Evolutionary conservation across 2,329 filamentous ascomycete genomes (phyloP), one percentile per base, ranked within the genome.

Genomic region (Fusarium gaditjirri): DNA sequence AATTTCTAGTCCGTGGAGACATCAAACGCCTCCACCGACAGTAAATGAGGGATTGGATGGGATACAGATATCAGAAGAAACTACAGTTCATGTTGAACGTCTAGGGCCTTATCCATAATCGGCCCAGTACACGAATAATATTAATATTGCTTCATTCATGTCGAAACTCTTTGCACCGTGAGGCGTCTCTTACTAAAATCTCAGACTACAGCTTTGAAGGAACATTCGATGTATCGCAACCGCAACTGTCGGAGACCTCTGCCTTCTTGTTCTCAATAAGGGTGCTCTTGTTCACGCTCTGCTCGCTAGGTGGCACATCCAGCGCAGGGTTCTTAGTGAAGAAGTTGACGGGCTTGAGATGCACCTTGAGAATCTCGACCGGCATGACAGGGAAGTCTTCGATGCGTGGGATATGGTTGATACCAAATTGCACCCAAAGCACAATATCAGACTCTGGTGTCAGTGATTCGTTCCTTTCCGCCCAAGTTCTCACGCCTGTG

Each of bases 371-470:
- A 25, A 71, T 65, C 59, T 76, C 74, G 2, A 75, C 72, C 2
- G 73, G 73, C 73, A 87, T 87, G 17, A 87, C 85, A 3, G 85
- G 85, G 81, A 85, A 87, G 58, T 87, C 85, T 68, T 87, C 85
- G 3, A 85, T 81, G 2, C 85, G 78, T 0, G 85, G 85, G 38
- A 86, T 85, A 60, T 87, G 85, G 17, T 85, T 87, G 36, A 87
- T 77, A 4, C 85, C 84, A 60, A 86, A 87, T 11, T 86, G 83
- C 17, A 80, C 83, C 86, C 86, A 88, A 0, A 87, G 63, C 3
- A 85, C 81, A 4, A 97, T 83, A 78, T 97, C 93, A 33, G 63
- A 73, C 4, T 91, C 92, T 81, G 97, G 91, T 50, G 92, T 92
- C 74, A 97, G 81, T 66, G 78, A 76, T 35, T 78, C 76, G 53